Conservation (phyloP, 176 grass and related monocot species). For the Hordeum vulgare region DNA sequence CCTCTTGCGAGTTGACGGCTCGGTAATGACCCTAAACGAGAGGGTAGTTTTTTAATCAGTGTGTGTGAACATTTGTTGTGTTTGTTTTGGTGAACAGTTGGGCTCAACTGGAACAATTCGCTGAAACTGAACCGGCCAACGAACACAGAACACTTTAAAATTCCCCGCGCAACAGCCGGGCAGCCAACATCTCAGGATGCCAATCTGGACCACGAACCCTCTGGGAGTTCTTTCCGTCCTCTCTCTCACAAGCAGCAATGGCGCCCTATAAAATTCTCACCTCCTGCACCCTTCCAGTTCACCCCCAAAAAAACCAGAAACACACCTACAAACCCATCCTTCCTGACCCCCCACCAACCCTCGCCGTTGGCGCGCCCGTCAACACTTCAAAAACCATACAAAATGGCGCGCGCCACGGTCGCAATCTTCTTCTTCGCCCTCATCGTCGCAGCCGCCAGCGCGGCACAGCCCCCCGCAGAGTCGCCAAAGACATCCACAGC, state of each 20-base stretch:
- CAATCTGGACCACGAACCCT: not conserved
- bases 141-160: not conserved
- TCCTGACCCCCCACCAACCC: not conserved
- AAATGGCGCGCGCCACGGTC: slow-evolving; percentile 33
- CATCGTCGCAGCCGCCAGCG: not conserved
- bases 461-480: slow-evolving; percentile 19
- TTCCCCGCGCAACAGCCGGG: slow-evolving; percentile 17
- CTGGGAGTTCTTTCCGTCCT: not conserved
- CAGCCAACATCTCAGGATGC: not conserved
- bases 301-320: slow-evolving; percentile 47
- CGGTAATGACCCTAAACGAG: too few relatives aligned
- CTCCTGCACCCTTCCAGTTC: not conserved
- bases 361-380: not conserved
- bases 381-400: not conserved
- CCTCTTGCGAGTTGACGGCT: too few relatives aligned
- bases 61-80: too few relatives aligned
- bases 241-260: not conserved
- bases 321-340: not conserved
- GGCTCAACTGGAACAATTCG: too few relatives aligned
- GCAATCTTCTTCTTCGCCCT: slow-evolving; percentile 44
- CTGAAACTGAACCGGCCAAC: too few relatives aligned
- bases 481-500: slow-evolving; percentile 19
- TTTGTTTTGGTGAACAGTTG: too few relatives aligned
- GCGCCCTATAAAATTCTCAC: not conserved
- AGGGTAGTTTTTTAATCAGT: too few relatives aligned